A percentile compares a stretch with the other conserved stretches of the same genome.
phyloP scores from a whole-genome alignment of 768 basidiomycete species.

The Macrolepiota dolichaula region DNA sequence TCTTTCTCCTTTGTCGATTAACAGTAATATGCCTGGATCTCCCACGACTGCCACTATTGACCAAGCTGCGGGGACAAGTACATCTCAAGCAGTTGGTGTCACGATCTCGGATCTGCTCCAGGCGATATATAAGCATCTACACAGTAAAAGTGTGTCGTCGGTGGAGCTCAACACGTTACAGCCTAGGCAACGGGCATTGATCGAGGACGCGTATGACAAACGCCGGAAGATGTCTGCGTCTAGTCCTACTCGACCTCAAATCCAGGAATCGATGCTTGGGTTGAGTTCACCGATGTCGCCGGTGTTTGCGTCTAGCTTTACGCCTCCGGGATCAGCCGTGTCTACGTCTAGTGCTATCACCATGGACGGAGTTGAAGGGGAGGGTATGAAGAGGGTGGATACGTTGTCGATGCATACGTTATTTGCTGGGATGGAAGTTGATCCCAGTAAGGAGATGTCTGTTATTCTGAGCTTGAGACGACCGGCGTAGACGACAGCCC shows the following conservation, averaged over 20 bases:
- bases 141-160: conserved; percentile 29
- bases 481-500: conserved; percentile 8
- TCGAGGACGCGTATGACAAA: conserved; percentile 36
- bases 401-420: conserved; percentile 43
- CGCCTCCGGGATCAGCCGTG: conserved; percentile 20
- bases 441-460: conserved; percentile 29
- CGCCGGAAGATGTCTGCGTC: background rate
- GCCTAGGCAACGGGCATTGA: conserved; percentile 37
- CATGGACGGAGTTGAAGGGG: conserved; percentile 20
- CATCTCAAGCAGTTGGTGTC: conserved; percentile 30
- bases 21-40: too few relatives aligned
- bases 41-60: background rate
- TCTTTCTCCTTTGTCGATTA: too few relatives aligned
- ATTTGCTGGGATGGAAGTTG: conserved; percentile 51
- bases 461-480: conserved; percentile 48
- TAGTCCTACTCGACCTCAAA: background rate
- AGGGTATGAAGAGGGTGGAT: conserved; percentile 47
- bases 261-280: background rate
- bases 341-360: conserved; percentile 67
- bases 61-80: background rate
- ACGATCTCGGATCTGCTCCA: conserved; percentile 50
- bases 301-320: conserved; percentile 32
- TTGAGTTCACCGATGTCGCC: background rate
- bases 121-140: conserved; percentile 39
- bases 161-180: conserved; percentile 42